Conservation (phyloP, 2,329 filamentous ascomycete species). For the Fusarium albidum region DNA sequence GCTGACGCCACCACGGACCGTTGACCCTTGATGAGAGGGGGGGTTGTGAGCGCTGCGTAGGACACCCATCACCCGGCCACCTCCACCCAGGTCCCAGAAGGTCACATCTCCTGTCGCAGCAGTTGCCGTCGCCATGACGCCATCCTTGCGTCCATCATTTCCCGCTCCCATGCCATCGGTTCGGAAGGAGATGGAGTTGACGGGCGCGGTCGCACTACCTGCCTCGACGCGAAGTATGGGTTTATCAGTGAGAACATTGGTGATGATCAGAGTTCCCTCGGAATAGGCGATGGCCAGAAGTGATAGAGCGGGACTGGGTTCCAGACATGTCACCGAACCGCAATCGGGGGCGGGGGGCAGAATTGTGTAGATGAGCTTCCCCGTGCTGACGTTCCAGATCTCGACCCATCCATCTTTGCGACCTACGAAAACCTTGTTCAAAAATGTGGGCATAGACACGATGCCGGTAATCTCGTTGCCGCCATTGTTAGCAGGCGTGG, state of each 20-base stretch:
- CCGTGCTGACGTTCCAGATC: constrained; percentile 96
- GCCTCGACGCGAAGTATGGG: constrained; percentile 74
- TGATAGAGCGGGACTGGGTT: constrained; percentile 84
- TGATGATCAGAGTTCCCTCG: constrained; percentile 79
- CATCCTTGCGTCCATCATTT: constrained; percentile 82
- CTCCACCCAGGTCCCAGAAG: constrained; percentile 94
- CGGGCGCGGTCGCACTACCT: constrained; percentile 68
- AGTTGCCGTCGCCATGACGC: constrained; percentile 93
- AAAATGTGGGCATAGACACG: constrained; percentile 89
- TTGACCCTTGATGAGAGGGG: constrained; percentile 61
- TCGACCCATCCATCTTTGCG: constrained; percentile 89
- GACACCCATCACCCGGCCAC: constrained; percentile 85
- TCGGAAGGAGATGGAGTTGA: constrained; percentile 88
- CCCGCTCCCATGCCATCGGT: constrained; percentile 90
- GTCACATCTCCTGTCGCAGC: constrained; percentile 84
- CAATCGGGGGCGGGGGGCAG: constrained; percentile 75
- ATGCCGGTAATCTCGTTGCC: constrained; percentile 79
- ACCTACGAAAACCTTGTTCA: constrained; percentile 95
- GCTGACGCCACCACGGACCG: constrained; percentile 80
- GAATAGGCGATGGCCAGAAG: constrained; percentile 89
- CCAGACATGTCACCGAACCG: constrained; percentile 85
- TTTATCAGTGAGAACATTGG: constrained; percentile 83
- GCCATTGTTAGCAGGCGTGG: constrained; percentile 62
- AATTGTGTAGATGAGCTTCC: constrained; percentile 89
- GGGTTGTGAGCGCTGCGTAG: constrained; percentile 89